Evolutionary conservation across 2,329 filamentous ascomycete genomes (phyloP), one percentile per base, ranked within the genome.

Genomic region (Colletotrichum godetiae): DNA sequence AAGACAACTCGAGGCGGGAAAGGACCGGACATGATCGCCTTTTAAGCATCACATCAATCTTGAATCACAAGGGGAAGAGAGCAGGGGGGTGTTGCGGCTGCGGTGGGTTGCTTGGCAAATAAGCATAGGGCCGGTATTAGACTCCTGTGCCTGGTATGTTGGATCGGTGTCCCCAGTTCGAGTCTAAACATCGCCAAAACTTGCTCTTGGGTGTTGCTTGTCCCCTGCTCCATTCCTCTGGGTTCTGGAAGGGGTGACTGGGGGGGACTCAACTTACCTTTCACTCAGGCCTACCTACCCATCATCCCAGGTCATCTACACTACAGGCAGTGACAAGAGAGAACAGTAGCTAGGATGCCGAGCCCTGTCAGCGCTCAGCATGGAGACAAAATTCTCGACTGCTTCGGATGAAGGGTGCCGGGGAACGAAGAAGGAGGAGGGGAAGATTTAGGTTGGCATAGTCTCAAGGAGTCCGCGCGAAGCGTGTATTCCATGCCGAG

Each of bases 121-220:
- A 46, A 46, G 62, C 52, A 46, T 65, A 55, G 33, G 33, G 62
- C 52, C 10, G 52, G 52, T 24, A 55, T 55, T 29, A 55, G 52
- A 24, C 22, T 55, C 52, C 52, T 55, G 22, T 24, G 37, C 37
- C 27, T 29, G 52, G 35, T 27, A 27, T 27, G 27, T 27, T n/a
- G 52, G 52, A 55, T 55, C 22, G 5, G n/a, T 19, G n/a, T 19
- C 56, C 67, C 67, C 35, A 8, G 46, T 57, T 29, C 19, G 29
- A 61, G 60, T 57, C 71, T 71, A 66, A 61, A 71, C 71, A 66
- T 71, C 60, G 67, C 49, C 67, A 70, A 71, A 71, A 66, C 71
- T 5, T 70, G 71, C 71, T 61, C 49, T 42, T 22, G 35, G 29
- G 5, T 29, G 19, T 7, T 42, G 5, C 37, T 42, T 42, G 37